Evolutionary conservation across 306 rosid genomes (phyloP), one percentile per base, ranked within the genome.

Genomic region (Cicer pinnatifidum): DNA sequence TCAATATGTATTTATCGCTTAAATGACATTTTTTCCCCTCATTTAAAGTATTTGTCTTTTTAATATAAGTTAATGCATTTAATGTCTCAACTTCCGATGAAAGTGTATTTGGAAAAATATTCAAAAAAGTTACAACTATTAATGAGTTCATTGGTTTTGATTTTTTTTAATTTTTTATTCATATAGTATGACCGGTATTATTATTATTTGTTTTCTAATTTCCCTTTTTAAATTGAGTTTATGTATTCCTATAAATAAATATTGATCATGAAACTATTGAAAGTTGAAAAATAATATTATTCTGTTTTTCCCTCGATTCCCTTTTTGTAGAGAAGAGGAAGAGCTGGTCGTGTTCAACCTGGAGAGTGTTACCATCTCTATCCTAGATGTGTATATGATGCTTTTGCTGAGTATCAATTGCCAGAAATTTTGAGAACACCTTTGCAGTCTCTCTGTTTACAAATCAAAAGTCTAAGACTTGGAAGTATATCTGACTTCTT

Each of bases 341-440:
- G 97, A 85, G 97, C 99, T 79, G 99, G 99, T 53, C 96, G 97
- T 67, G 96, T 90, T 84, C 97, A 88, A 80, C 97, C 97, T 9
- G 97, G 97, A 75, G 96, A 85, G 71, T 95, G 99, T 76, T 95
- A 86, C 82, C 93, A 85, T 82, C 90, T 95, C 84, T 95, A 88
- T 84, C 99, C 99, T 73, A 88, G 89, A 82, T 87, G 97, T 76
- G 97, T 91, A 41, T 88, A 84, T 84, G 86, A 88, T 28, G 86
- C 92, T 44, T 95, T 95, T 86, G 85, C 85, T 7, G 97, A 91
- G 80, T 91, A 89, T 86, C 99, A 91, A 57, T 76, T 91, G 82
- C 96, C 97, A n/a, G 97, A 95, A 87, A 91, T 95, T 79, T 84
- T 95, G 84, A 89, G 99, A 87, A 91, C 97, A 16, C 99, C 99